A percentile compares a stretch with the other conserved stretches of the same genome.
These are phyloP conservation scores for Ophiobolus disseminans DNA, from an alignment of 2,329 filamentous ascomycete genomes.

Conservation along the genomic window DNA sequence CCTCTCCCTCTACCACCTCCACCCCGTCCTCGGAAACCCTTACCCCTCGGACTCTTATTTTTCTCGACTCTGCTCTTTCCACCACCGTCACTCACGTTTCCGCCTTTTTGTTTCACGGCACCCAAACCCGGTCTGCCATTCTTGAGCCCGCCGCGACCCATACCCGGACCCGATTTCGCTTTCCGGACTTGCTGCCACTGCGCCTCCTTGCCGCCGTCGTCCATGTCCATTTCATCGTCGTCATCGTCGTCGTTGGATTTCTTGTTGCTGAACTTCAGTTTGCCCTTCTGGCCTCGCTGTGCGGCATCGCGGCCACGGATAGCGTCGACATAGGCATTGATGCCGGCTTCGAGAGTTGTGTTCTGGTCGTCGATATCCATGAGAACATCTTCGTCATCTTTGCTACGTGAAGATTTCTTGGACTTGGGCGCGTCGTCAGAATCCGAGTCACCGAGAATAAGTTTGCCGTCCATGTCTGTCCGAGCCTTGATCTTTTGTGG, in stretches of 20 bases:
- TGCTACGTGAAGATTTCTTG: constrained; percentile 42
- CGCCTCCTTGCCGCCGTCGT: constrained; percentile 49
- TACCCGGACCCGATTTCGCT: constrained; percentile 43
- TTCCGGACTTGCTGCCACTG: constrained; percentile 44
- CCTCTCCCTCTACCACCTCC: constrained; percentile 6
- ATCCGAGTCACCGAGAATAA: constrained; percentile 70
- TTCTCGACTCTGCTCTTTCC: constrained; percentile 24
- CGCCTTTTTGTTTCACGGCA: constrained; percentile 43
- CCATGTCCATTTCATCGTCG: constrained; percentile 57
- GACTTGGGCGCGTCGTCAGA: constrained; percentile 44
- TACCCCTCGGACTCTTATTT: constrained; percentile 22
- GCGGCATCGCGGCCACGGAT: constrained; percentile 66
- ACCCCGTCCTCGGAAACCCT: constrained; percentile 17
- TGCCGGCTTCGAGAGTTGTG: constrained; percentile 56
- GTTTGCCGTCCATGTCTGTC: constrained; percentile 76
- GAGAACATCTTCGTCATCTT: constrained; percentile 55
- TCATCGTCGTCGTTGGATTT: constrained; percentile 51
- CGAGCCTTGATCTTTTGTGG: constrained; percentile 53
- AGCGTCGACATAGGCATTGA: constrained; percentile 68
- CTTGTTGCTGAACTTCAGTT: constrained; percentile 66
- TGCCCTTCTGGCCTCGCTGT: constrained; percentile 64
- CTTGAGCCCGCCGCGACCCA: constrained; percentile 35
- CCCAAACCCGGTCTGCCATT: constrained; percentile 44
- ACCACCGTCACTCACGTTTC: constrained; percentile 19
- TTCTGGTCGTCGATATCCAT: constrained; percentile 66